Evolutionary conservation across 2,329 filamentous ascomycete species (phyloP).

Genomic region (Exutisphaerella laricina): DNA sequence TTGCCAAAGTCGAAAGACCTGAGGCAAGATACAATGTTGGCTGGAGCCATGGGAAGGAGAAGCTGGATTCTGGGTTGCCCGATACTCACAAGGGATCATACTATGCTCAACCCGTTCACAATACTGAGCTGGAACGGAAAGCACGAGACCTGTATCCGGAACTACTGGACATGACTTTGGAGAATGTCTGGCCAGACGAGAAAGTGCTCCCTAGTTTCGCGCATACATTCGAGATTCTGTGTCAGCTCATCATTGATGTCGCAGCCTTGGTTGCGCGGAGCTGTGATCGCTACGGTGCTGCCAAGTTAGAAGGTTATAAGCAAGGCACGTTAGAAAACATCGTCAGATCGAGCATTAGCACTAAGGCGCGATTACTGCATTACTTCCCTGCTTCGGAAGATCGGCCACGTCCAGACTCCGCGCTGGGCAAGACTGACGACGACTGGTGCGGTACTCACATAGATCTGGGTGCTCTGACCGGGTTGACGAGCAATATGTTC

Average conservation of each 20-base stretch:
- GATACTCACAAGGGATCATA: constrained; percentile 79
- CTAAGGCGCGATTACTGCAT: constrained; percentile 85
- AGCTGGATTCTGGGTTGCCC: constrained; percentile 68
- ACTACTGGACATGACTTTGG: constrained; percentile 82
- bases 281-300: constrained; percentile 77
- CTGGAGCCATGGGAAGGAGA: constrained; percentile 80
- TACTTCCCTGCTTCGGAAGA: constrained; percentile 63
- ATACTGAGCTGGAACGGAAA: constrained; percentile 57
- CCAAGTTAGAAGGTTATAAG: constrained; percentile 71
- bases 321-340: constrained; percentile 77
- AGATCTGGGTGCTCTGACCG: constrained; percentile 90
- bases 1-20: constrained; percentile 57
- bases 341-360: constrained; percentile 77
- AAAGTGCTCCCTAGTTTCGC: constrained; percentile 69
- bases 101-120: constrained; percentile 65
- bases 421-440: constrained; percentile 51
- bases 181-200: constrained; percentile 80
- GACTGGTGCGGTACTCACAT: constrained; percentile 92
- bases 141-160: constrained; percentile 51
- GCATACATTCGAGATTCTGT: constrained; percentile 66
- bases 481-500: constrained; percentile 93
- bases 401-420: background rate
- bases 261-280: constrained; percentile 84
- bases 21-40: constrained; percentile 58
- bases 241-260: constrained; percentile 78